phyloP scores from a whole-genome alignment of 257 asterid genomes.

The Nicotiana attenuata region DNA sequence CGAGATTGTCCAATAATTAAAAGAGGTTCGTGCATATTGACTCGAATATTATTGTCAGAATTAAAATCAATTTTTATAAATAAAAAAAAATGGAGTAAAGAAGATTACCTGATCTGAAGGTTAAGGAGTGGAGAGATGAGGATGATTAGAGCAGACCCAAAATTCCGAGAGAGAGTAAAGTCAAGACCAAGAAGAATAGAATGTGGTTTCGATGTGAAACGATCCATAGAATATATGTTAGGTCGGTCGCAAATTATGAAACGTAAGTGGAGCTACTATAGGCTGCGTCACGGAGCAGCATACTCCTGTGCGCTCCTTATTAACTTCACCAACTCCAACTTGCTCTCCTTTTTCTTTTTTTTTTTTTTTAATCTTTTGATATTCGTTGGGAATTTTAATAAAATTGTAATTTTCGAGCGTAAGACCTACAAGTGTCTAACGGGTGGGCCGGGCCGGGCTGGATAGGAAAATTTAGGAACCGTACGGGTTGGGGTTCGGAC shows the following conservation, averaged over 20 bases:
- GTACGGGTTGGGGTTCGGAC: too few species aligned
- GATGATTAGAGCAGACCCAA: background rate
- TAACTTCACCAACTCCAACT: too few species aligned
- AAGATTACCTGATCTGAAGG: background rate
- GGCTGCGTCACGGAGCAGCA: background rate
- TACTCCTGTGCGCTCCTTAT: too few species aligned
- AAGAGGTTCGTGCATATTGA: background rate
- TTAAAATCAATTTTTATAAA: background rate
- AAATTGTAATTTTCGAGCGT: too few species aligned
- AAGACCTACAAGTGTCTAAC: too few species aligned
- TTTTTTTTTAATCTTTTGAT: too few species aligned
- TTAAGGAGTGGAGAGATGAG: background rate
- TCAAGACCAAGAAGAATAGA: background rate
- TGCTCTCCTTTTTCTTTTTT: too few species aligned
- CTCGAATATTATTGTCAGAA: background rate
- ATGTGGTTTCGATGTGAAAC: background rate
- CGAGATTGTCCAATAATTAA: too few species aligned
- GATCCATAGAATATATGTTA: background rate
- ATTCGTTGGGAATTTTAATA: too few species aligned
- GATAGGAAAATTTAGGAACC: too few species aligned
- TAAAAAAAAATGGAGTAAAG: background rate
- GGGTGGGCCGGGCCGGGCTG: too few species aligned
- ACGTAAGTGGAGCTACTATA: background rate
- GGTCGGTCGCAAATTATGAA: background rate
- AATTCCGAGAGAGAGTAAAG: background rate